These are phyloP conservation scores for Xylariaceae sp. DNA, from an alignment of 2,329 filamentous ascomycete species.

Conservation along the genomic window DNA sequence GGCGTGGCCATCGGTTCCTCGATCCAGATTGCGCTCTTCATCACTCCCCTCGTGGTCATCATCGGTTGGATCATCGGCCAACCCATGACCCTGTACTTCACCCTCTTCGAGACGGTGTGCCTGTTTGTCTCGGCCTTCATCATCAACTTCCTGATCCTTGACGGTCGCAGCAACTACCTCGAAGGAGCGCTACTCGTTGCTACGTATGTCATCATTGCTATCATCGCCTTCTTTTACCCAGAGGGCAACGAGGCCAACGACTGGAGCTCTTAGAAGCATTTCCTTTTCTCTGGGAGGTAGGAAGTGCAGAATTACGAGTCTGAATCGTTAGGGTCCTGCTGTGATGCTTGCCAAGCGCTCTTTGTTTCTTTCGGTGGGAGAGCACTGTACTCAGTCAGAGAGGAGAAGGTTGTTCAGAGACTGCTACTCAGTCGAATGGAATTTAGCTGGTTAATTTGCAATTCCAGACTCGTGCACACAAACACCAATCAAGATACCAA, in stretches of 20 bases:
- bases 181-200: constrained; percentile 67
- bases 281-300: too few species aligned
- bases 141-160: constrained; percentile 81
- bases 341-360: too few species aligned
- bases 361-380: too few species aligned
- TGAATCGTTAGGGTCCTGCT: too few species aligned
- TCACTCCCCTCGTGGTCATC: constrained; percentile 65
- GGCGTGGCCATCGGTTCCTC: constrained; percentile 65
- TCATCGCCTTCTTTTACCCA: constrained; percentile 64
- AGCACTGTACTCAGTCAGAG: too few species aligned
- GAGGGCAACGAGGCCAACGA: constrained; percentile 41
- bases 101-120: constrained; percentile 81
- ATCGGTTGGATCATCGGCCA: constrained; percentile 64
- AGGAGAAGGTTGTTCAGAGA: background rate
- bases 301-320: too few species aligned
- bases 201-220: constrained; percentile 62
- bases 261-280: constrained; percentile 26
- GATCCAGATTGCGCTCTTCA: constrained; percentile 67
- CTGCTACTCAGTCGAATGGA: too few species aligned
- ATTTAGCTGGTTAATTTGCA: too few species aligned
- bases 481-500: too few species aligned
- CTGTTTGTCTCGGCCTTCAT: constrained; percentile 81
- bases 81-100: constrained; percentile 78
- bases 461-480: too few species aligned
- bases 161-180: constrained; percentile 81